Base-by-base conservation (phyloP, 2,329 filamentous ascomycete genomes). In the Pseudodiploospora longispora region DNA sequence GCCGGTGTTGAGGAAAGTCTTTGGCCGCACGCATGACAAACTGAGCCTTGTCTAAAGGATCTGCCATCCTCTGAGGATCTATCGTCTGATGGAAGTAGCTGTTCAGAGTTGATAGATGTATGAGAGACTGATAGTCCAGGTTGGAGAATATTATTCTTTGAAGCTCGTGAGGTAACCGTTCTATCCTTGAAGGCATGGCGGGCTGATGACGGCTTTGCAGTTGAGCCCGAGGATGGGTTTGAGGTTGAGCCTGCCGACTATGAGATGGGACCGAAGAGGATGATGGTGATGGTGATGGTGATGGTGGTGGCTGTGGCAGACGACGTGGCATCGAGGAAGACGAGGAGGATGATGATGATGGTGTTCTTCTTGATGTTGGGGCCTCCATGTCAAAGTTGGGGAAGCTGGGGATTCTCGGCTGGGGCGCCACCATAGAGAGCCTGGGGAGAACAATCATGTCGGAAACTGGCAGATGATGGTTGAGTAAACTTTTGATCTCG, bases 11-110 rank as follows among this genome's bases (percentile, higher is more conserved):
- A 2, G 59, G 53, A 44, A 68, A 69, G 54, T 65, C 60, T 36
- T 64, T 67, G 44, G 62, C 65, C 3, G 66, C 66, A 30, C 57
- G 58, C 63, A 68, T 66, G 50, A 69, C 60, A 38, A 68, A 68
- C 37, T 64, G 52, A 41, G 65, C 58, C 51, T 65, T 68, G 52
- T 68, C 65, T 12, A 43, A 35, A 5, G 57, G 46, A 27, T 58
- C 52, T n/a, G 66, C 63, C 53, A 65, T 63, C 9, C 41, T 47
- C 38, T 56, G 59, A 3, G 66, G 63, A 29, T 65, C 50, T 40
- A 68, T 54, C 5, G 50, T 48, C 30, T 48, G 54, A 44, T 66
- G 51, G 46, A 67, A 63, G 47, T 60, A 56, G 31, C 57, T 55
- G 44, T 62, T 68, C 52, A 56, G 56, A 27, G 59, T 61, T 1